phyloP scores from a whole-genome alignment of 164 flowering plant species.

The Kalanchoe fedtschenkoi region DNA sequence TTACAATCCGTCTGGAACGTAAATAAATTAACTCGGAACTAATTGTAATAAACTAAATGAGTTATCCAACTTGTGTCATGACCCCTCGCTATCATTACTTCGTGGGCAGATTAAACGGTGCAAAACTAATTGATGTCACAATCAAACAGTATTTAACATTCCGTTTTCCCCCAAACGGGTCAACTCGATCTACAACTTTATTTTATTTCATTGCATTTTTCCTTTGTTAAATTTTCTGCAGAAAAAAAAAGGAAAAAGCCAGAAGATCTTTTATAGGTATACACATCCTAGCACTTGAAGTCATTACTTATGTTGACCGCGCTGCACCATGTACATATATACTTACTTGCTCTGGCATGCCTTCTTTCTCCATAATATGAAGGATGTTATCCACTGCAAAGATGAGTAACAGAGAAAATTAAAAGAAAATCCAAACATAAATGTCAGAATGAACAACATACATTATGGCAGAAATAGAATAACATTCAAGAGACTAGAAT shows the following conservation, averaged over 20 bases:
- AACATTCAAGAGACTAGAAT: background rate
- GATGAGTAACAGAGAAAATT: background rate
- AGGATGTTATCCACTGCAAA: conserved; percentile 60
- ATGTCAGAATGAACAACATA: background rate
- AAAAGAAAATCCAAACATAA: background rate
- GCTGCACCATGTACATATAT: background rate
- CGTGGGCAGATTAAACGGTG: too few relatives aligned
- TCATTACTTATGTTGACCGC: background rate
- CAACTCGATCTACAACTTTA: too few relatives aligned
- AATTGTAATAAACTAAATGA: background rate
- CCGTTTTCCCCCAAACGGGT: too few relatives aligned
- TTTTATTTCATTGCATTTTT: too few relatives aligned
- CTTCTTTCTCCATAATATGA: conserved; percentile 71
- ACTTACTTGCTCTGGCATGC: conserved; percentile 80
- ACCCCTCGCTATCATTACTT: too few relatives aligned
- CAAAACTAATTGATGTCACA: too few relatives aligned
- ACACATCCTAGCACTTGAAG: background rate
- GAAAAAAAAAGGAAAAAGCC: too few relatives aligned
- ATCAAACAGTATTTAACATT: too few relatives aligned
- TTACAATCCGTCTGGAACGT: background rate
- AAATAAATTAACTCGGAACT: background rate
- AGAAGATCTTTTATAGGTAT: background rate
- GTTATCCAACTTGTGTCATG: too few relatives aligned
- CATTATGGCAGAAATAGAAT: background rate
- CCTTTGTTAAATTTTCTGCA: too few relatives aligned